These are phyloP conservation scores for Pseudocercospora fijiensis DNA, from an alignment of 2,329 filamentous ascomycete genomes.

Conservation along the genomic window DNA sequence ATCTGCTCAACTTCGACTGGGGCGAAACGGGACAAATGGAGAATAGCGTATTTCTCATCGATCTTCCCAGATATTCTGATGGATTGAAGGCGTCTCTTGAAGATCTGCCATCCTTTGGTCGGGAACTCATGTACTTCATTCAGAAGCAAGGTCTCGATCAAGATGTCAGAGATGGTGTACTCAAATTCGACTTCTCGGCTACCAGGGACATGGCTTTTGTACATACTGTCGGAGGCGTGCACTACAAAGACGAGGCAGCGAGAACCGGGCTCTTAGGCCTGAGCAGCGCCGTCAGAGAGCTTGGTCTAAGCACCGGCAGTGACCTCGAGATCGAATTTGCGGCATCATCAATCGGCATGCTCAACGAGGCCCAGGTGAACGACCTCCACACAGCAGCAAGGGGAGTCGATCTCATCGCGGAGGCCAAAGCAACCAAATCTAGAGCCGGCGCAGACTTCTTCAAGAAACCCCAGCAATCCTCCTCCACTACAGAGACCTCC, in stretches of 20 bases:
- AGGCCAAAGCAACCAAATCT: conserved; percentile 23
- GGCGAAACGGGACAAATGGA: conserved; percentile 82
- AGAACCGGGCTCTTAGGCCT: conserved; percentile 73
- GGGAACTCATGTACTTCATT: conserved; percentile 70
- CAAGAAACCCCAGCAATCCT: conserved; percentile 17
- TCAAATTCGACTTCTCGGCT: conserved; percentile 76
- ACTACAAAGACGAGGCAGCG: conserved; percentile 40
- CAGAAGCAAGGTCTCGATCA: conserved; percentile 64
- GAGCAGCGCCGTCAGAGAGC: conserved; percentile 61
- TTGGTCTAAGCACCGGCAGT: conserved; percentile 54
- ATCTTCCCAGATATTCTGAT: conserved; percentile 65
- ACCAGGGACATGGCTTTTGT: conserved; percentile 76
- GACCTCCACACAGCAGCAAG: conserved; percentile 59
- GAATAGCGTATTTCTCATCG: conserved; percentile 89
- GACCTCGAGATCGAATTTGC: conserved; percentile 60
- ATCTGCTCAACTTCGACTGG: conserved; percentile 85
- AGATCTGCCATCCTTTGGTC: conserved; percentile 59
- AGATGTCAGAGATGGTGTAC: conserved; percentile 65
- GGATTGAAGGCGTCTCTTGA: conserved; percentile 31
- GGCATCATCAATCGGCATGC: conserved; percentile 75
- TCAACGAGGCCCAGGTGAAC: conserved; percentile 67
- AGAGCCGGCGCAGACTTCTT: conserved; percentile 31
- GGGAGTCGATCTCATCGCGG: conserved; percentile 42
- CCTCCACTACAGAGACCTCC: conserved; percentile 24
- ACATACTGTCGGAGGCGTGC: conserved; percentile 63